Evolutionary conservation across 306 rosid species (phyloP), one percentile per base, ranked within the genome.

Genomic region (Vigna reflexopilosa): DNA sequence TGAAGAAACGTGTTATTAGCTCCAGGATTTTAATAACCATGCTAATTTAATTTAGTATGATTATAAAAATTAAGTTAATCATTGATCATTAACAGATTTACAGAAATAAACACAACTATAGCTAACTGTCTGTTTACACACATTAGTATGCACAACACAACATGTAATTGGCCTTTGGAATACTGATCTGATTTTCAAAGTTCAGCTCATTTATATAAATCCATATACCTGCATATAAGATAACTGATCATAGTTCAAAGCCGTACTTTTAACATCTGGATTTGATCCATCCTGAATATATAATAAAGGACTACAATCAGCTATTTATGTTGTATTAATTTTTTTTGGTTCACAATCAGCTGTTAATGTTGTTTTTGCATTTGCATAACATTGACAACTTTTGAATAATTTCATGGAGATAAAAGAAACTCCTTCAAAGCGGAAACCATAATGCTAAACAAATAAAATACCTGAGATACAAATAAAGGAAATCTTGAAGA

Each of bases 401-500:
- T 67, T 24, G 19, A 20, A 59, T 45, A 65, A 67, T 55, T 69
- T 66, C 81, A 45, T 57, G 7, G 62, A 82, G 67, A 63, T 56
- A 73, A 44, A 56, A 47, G 20, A 70, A 70, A 80, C 82, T 66
- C 48, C 17, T 64, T 44, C 10, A 68, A 70, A 19, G 54, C 75
- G 54, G 20, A 70, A 65, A 47, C 79, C 75, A 80, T 72, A 85
- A 79, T 54, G 14, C 58, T 70, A 75, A 61, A 77, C 30, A 77
- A 59, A 49, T 44, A 57, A 38, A 59, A 77, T 87, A 95, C 98
- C 98, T 95, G 98, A 82, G 98, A 95, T 70, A 95, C 91, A 86
- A 95, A 95, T 42, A 95, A 80, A 55, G 98, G 97, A 85, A 78
- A 95, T 83, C 86, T 92, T 62, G 93, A 82, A 80, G 97, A 89